Base-by-base conservation (phyloP, 2,329 filamentous ascomycete genomes). In the Juglanconis juglandina region DNA sequence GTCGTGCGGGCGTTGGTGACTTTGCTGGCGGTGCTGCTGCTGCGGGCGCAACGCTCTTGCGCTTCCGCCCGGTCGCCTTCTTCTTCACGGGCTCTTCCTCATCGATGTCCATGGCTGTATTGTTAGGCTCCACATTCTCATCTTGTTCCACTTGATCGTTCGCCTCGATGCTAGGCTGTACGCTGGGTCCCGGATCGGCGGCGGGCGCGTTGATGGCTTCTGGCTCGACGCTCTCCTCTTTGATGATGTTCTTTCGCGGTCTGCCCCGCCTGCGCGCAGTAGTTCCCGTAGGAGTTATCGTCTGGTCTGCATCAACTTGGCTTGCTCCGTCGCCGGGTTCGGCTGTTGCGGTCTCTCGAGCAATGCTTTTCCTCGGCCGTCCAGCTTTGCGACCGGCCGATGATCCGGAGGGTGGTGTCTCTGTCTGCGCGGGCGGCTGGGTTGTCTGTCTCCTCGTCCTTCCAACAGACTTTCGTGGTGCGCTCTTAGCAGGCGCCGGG, bases 401-500 rank as follows among this genome's bases (percentile, higher is more conserved):
- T 3, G 77, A 76, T 30, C 39, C 58, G 17, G 58, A 46, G 33
- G 55, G 54, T 32, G 61, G 61, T 3, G 61, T 63, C 11, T 63
- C 58, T 37, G 58, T 47, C 54, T 55, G 58, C 10, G 48, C 49
- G 3, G 61, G 60, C 41, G 55, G 54, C 47, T 56, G 61, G n/a
- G 52, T 55, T 3, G 58, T 63, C 47, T 61, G 48, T 17, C 48
- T 44, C 59, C 72, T 75, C 51, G 79, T 75, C 24, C 73, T 63
- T 33, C 65, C 65, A 5, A 66, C 62, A 8, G 76, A 70, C 56
- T 72, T 75, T 54, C 75, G 73, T 7, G 69, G 77, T n/a, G 55
- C 55, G 61, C 80, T 84, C 51, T 77, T 80, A 61, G 83, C 79
- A 1, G 88, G 83, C 52, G 88, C 89, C 2, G 92, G 92, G 49